Base-by-base conservation (phyloP, 2,329 filamentous ascomycete species). In the Lasiodiplodia sp. region DNA sequence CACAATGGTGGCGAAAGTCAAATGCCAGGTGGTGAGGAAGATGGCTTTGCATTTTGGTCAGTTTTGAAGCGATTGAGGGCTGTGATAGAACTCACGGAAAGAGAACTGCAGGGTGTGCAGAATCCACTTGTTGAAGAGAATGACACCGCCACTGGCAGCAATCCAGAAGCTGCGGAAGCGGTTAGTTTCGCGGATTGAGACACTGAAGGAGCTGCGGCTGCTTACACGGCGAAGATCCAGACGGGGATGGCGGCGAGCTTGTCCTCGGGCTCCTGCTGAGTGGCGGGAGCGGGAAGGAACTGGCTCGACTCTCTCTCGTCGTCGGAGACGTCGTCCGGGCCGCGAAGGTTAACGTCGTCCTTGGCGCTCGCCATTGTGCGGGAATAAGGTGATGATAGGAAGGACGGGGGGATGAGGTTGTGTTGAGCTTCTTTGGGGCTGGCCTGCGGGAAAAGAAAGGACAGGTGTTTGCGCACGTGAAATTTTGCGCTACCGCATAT, bases 71-170 rank as follows among this genome's bases (percentile, higher is more conserved):
- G 44, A 47, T 47, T 47, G 44, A n/a, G n/a, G 44, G 44, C n/a
- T 21, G 44, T n/a, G 57, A 18, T 8, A 8, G 52, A 28, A 80
- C 90, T 85, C 86, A 93, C 91, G 88, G 25, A 57, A 57, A 21
- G 55, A 16, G 85, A 97, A 97, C 71, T 92, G 87, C 71, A 91
- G 87, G 47, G 91, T 94, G 76, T 95, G 90, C 71, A 98, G 87
- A 76, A 99, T 93, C 89, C 93, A 97, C 88, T 99, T 99, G 90
- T 99, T 98, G 91, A 97, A 98, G 71, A 99, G 86, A 80, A 99
- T 99, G 78, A 98, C 94, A 75, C 91, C 93, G 52, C 94, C 97
- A 77, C 93, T 97, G 80, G 97, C 86, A 69, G 90, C 85, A 78
- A 99, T 98, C 96, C 96, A 99, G 44, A 47, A 47, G 44, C 44